These are phyloP conservation scores for Puccinia brachypodii DNA, from an alignment of 1,284 basidiomycete species.

Conservation along the genomic window DNA sequence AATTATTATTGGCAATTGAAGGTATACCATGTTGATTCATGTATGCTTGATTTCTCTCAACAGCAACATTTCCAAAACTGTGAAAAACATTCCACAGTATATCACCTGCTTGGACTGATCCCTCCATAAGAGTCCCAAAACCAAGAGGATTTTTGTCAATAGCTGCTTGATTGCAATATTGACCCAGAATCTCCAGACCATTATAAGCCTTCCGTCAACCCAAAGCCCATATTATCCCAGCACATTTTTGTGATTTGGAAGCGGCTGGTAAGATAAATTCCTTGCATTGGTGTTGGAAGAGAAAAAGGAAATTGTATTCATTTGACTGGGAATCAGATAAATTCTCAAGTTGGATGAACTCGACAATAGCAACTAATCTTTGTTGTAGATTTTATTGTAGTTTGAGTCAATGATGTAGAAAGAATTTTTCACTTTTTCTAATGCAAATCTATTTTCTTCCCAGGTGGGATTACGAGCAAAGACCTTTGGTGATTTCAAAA, in stretches of 20 bases:
- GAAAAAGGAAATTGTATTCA: neutral
- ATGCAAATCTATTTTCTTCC: neutral
- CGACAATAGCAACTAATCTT: slow-evolving; percentile 2
- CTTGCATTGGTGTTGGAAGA: neutral
- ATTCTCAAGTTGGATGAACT: neutral
- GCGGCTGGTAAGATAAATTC: slow-evolving; percentile 5
- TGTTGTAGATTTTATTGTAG: neutral
- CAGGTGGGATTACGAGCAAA: neutral
- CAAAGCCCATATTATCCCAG: slow-evolving; percentile 7
- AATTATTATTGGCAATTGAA: neutral
- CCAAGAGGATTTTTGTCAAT: slow-evolving; percentile 1
- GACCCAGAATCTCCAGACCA: neutral
- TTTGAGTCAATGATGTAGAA: neutral
- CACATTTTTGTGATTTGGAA: slow-evolving; percentile 18
- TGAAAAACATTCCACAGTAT: slow-evolving; percentile 7
- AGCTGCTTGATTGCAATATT: neutral
- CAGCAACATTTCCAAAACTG: neutral
- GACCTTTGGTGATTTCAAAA: neutral
- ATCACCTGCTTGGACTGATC: neutral
- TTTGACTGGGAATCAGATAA: neutral
- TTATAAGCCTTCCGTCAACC: neutral
- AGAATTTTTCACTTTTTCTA: neutral
- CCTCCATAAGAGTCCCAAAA: neutral
- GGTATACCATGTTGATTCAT: neutral
- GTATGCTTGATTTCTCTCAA: neutral